Conservation (phyloP, 225 moss, liverwort and hornwort species). For the Polytrichum commune region DNA sequence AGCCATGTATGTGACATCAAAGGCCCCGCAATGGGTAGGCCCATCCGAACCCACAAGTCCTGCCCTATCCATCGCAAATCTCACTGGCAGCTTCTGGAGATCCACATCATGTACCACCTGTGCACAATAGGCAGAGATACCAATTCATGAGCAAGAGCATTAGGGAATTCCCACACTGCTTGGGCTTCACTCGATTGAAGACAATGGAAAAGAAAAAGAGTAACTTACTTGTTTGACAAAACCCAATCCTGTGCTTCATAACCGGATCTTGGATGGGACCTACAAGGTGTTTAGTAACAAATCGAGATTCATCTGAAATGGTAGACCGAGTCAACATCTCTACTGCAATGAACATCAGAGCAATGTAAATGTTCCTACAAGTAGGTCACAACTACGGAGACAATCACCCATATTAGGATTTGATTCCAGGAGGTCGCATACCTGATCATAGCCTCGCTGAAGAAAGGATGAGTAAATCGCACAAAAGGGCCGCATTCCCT, state of each 20-base stretch:
- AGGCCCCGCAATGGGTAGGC: slow-evolving; percentile 20
- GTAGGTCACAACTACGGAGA: not conserved
- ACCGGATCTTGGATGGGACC: no score
- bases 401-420: not conserved
- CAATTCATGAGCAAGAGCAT: no score
- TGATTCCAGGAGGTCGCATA: not conserved
- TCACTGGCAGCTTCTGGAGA: slow-evolving; percentile 20
- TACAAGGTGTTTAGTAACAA: no score
- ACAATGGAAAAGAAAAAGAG: no score
- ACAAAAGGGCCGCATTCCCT: slow-evolving; percentile 17
- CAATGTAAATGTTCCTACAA: not conserved
- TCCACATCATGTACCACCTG: slow-evolving; percentile 22
- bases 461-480: slow-evolving; percentile 21
- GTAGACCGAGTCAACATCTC: no score
- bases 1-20: slow-evolving; percentile 18
- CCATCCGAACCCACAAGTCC: slow-evolving; percentile 20
- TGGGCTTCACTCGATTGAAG: no score
- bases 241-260: no score
- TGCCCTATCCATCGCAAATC: slow-evolving; percentile 17
- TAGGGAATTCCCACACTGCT: no score
- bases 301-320: no score
- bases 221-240: no score
- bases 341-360: no score
- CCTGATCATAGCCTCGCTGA: slow-evolving; percentile 23
- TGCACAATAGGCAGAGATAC: not conserved